Conservation (phyloP, 2,329 filamentous ascomycete genomes). For the Penicillium sp. region DNA sequence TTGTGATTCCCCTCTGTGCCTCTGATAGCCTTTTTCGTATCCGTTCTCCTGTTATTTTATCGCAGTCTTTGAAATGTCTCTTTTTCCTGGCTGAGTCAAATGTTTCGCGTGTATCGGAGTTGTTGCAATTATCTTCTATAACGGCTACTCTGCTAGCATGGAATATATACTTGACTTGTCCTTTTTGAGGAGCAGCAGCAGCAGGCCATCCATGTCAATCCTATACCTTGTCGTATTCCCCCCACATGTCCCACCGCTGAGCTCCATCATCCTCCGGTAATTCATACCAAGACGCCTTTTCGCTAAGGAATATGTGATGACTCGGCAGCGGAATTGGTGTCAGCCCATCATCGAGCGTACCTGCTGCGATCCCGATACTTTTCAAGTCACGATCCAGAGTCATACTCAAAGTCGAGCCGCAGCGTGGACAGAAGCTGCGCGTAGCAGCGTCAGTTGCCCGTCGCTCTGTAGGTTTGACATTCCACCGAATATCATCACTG, state of each 20-base stretch:
- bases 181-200: background rate
- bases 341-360: constrained; percentile 40
- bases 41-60: constrained; percentile 24
- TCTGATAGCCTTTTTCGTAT: constrained; percentile 14
- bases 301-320: constrained; percentile 46
- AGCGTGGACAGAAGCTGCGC: constrained; percentile 45
- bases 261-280: constrained; percentile 36
- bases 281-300: constrained; percentile 41
- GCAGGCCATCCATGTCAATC: background rate
- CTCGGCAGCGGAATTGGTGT: constrained; percentile 24
- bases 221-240: constrained; percentile 2
- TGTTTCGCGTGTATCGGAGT: background rate
- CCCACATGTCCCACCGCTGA: constrained; percentile 25
- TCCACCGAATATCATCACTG: constrained; percentile 33
- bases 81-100: background rate
- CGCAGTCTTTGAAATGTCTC: constrained; percentile 13
- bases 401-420: constrained; percentile 49
- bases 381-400: constrained; percentile 35
- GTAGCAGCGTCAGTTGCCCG: constrained; percentile 42
- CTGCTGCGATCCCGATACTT: constrained; percentile 36
- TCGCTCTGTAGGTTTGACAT: constrained; percentile 31
- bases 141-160: background rate
- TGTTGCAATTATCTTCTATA: background rate
- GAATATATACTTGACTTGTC: background rate
- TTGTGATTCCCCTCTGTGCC: constrained; percentile 33